A percentile compares a stretch with the other conserved stretches of the same genome.
phyloP scores from a whole-genome alignment of 768 basidiomycete genomes.

The Amanita exitialis region DNA sequence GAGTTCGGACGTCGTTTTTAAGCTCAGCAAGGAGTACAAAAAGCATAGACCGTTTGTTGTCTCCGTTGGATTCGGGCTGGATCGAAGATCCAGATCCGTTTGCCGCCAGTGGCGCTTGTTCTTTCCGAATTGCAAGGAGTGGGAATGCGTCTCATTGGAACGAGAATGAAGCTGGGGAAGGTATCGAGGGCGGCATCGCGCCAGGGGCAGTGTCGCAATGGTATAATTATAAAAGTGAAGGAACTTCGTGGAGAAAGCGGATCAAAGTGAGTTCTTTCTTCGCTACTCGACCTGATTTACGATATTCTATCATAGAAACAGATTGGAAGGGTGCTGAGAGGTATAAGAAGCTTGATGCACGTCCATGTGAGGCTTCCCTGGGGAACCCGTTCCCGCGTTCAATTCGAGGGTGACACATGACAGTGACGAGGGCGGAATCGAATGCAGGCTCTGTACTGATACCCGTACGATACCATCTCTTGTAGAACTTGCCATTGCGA shows the following conservation, averaged over 20 bases:
- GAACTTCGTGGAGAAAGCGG: background rate
- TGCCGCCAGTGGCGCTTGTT: background rate
- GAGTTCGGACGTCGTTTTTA: background rate
- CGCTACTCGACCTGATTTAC: background rate
- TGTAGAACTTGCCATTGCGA: too few species aligned
- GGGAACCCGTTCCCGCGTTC: background rate
- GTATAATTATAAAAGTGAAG: background rate
- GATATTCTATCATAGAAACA: background rate
- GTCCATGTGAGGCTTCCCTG: background rate
- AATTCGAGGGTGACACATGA: too few species aligned
- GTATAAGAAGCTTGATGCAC: constrained; percentile 1
- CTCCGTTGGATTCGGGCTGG: background rate
- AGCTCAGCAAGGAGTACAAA: background rate
- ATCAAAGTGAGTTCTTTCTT: background rate
- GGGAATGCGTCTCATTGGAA: too few species aligned
- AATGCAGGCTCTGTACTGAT: too few species aligned
- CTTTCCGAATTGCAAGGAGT: background rate
- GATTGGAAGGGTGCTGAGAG: background rate
- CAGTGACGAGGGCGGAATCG: too few species aligned
- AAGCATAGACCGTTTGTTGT: background rate
- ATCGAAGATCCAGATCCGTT: background rate
- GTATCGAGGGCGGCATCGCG: too few species aligned
- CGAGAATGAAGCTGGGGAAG: too few species aligned
- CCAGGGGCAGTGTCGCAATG: background rate
- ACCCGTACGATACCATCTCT: too few species aligned